These are phyloP conservation scores for Diaporthe eres DNA, from an alignment of 2,329 filamentous ascomycete species.

Conservation along the genomic window DNA sequence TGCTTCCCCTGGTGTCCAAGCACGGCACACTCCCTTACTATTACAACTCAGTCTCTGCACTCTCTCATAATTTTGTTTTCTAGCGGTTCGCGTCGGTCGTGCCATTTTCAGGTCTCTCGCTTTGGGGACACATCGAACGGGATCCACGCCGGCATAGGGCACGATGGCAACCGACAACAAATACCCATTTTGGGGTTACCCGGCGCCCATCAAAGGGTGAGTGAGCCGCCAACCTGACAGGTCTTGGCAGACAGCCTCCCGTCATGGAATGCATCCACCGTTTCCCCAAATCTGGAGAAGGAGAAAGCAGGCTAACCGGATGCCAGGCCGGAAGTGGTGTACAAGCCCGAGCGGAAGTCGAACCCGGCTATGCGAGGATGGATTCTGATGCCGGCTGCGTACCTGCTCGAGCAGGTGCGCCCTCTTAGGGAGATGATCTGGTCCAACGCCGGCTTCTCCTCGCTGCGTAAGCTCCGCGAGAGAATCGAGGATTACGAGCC, in stretches of 20 bases:
- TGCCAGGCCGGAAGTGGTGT: conserved; percentile 56
- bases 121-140: background rate
- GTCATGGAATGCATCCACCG: background rate
- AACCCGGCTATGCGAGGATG: conserved; percentile 73
- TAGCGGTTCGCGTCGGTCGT: conserved; percentile 12
- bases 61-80: background rate
- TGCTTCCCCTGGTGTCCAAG: conserved; percentile 1
- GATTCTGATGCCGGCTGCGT: conserved; percentile 66
- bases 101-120: background rate
- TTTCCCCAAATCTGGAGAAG: background rate
- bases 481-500: conserved; percentile 66
- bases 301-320: conserved; percentile 32
- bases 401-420: conserved; percentile 69
- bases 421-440: conserved; percentile 70
- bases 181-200: conserved; percentile 40
- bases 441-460: conserved; percentile 74
- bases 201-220: conserved; percentile 40
- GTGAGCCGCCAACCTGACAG: conserved; percentile 24
- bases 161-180: conserved; percentile 38
- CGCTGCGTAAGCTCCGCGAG: conserved; percentile 66
- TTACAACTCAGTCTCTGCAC: background rate
- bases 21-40: background rate
- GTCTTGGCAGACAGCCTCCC: background rate
- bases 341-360: conserved; percentile 60
- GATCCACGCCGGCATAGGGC: background rate